phyloP scores from a whole-genome alignment of 1,284 basidiomycete species.

The Sporisorium scitamineum region DNA sequence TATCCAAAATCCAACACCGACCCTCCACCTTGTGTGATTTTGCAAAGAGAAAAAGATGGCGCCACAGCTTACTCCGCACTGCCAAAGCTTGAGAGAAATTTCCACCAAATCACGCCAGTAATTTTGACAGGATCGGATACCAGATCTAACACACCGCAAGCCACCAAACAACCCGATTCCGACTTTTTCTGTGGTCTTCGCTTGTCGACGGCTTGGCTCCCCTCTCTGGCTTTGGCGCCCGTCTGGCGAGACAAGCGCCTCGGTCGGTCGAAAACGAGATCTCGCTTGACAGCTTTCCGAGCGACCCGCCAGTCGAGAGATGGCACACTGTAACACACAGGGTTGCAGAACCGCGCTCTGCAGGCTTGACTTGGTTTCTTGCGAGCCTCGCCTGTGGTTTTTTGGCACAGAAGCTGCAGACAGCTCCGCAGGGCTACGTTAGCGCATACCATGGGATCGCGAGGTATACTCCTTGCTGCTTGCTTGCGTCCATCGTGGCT shows the following conservation, averaged over 20 bases:
- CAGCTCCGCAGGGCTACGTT: background rate
- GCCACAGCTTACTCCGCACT: background rate
- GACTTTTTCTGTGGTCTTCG: background rate
- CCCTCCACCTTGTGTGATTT: no score
- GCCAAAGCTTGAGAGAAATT: background rate
- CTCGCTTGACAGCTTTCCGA: conserved; percentile 1
- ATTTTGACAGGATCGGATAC: background rate
- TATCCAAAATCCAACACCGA: no score
- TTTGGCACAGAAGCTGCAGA: background rate
- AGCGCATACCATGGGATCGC: background rate
- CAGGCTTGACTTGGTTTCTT: background rate
- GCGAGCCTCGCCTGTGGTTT: background rate
- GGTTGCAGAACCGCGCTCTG: background rate
- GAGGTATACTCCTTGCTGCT: background rate
- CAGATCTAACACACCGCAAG: no score
- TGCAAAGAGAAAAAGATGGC: conserved; percentile 3
- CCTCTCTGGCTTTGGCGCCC: no score
- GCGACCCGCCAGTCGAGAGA: background rate
- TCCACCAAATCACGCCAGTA: background rate
- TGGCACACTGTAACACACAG: no score
- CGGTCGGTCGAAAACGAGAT: background rate
- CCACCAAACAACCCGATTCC: background rate
- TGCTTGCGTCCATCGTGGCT: background rate
- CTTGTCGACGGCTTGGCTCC: no score
- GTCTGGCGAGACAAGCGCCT: conserved; percentile 5